Evolutionary conservation across 345 rosid species (phyloP).

Genomic region (Eucalyptus polyanthemos): DNA sequence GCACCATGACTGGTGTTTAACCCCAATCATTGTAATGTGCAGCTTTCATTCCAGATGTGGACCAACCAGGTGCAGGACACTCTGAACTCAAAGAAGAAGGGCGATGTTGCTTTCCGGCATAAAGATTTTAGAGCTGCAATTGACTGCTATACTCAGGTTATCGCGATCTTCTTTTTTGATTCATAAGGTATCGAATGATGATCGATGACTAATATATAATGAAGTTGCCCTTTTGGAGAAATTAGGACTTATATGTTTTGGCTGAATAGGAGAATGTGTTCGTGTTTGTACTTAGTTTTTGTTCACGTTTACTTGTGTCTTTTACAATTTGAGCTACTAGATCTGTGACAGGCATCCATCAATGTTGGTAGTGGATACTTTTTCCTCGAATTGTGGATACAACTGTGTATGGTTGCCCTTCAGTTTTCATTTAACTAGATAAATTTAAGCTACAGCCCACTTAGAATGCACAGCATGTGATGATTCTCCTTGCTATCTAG

Average conservation of each 20-base stretch:
- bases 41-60: constrained; percentile 99
- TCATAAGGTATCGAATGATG: neutral
- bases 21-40: neutral
- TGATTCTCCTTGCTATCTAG: neutral
- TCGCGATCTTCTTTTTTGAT: neutral
- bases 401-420: neutral
- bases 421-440: neutral
- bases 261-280: neutral
- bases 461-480: neutral
- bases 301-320: neutral
- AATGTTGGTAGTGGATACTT: neutral
- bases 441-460: neutral
- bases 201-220: neutral
- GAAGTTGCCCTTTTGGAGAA: neutral
- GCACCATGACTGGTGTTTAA: neutral
- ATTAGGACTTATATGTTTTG: neutral
- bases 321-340: neutral
- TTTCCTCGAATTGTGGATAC: neutral
- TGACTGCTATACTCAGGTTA: constrained; percentile 75
- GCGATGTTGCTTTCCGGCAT: constrained; percentile 78
- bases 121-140: constrained; percentile 61
- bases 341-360: neutral
- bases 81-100: constrained; percentile 67
- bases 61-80: constrained; percentile 94
- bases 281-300: neutral